Base-by-base conservation (phyloP, 73 alveolate genomes). In the Paramecium pentaurelia region DNA sequence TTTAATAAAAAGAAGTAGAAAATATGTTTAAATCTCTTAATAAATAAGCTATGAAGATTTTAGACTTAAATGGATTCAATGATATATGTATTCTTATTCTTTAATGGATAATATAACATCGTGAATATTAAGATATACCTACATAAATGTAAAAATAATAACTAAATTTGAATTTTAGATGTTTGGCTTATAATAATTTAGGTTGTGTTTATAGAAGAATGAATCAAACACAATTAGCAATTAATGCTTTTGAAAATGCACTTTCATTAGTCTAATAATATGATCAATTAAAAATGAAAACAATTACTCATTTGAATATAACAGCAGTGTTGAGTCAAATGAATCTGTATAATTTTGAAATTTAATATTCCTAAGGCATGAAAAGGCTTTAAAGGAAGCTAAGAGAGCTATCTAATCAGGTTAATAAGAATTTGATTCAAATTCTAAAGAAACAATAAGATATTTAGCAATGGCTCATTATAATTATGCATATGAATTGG, bases 131-230 rank as follows among this genome's bases (percentile, higher is more conserved):
- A 42, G 60, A 75, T 30, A 34, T 34, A n/a, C 88, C 88, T 7
- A 38, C n/a, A 1, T 38, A 75, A 75, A 75, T 36, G 88, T 75
- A 75, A 40, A 40, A 25, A 18, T 64, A 18, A 38, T 36, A 30
- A 75, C 36, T 38, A 38, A 36, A 3, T 54, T 54, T 54, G 70
- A 54, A 16, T 30, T 30, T 34, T 75, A 75, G 88, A 36, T 75
- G 88, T 42, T 38, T 75, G 20, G 58, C 88, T 36, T 75, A 38
- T 8, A 75, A 75, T 38, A 75, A 75, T 75, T 38, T 75, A 20
- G 88, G 88, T 36, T 75, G 88, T 20, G 88, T 42, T 75, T 75
- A 75, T 37, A 75, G 88, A 22, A 75, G 88, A 28, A 75, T 38
- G 34, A 27, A 36, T 38, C 18, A 75, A 75, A 42, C 60, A 11